These are phyloP conservation scores for Russula lepida DNA, from an alignment of 768 basidiomycete genomes.

Conservation along the genomic window DNA sequence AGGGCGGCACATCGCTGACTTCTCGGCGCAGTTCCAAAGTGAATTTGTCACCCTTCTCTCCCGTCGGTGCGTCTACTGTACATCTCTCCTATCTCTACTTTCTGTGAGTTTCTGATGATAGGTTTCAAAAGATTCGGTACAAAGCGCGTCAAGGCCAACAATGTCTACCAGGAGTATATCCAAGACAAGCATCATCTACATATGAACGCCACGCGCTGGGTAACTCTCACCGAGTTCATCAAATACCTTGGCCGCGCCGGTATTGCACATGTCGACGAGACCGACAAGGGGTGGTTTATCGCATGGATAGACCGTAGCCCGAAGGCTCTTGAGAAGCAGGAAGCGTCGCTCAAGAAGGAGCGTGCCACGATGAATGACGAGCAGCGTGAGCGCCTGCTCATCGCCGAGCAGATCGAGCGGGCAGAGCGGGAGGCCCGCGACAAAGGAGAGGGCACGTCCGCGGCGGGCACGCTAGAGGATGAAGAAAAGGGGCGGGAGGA, in stretches of 20 bases:
- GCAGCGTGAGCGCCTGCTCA: constrained; percentile 81
- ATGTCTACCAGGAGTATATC: constrained; percentile 97
- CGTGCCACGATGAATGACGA: constrained; percentile 88
- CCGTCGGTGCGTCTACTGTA: constrained; percentile 46
- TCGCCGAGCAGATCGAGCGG: constrained; percentile 90
- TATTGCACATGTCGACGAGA: constrained; percentile 84
- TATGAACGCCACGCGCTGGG: constrained; percentile 98
- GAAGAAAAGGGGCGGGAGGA: constrained; percentile 40
- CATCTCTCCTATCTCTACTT: not conserved
- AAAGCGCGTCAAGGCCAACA: constrained; percentile 89
- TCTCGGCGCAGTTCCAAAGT: constrained; percentile 79
- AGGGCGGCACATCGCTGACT: constrained; percentile 84
- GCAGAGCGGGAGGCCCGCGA: constrained; percentile 49
- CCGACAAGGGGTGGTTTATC: constrained; percentile 97
- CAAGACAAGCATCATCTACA: constrained; percentile 89
- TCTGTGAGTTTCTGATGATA: not conserved
- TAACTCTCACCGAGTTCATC: constrained; percentile 91
- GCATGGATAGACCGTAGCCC: constrained; percentile 97
- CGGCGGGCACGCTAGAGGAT: constrained; percentile 24
- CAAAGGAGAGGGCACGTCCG: constrained; percentile 24
- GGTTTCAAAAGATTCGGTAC: constrained; percentile 63
- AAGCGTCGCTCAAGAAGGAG: constrained; percentile 87
- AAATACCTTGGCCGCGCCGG: constrained; percentile 73
- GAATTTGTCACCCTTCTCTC: constrained; percentile 90
- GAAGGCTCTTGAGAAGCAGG: constrained; percentile 87